Evolutionary conservation across 176 grass and related monocot genomes (phyloP), one percentile per base, ranked within the genome.

Genomic region (Carex cristatella): DNA sequence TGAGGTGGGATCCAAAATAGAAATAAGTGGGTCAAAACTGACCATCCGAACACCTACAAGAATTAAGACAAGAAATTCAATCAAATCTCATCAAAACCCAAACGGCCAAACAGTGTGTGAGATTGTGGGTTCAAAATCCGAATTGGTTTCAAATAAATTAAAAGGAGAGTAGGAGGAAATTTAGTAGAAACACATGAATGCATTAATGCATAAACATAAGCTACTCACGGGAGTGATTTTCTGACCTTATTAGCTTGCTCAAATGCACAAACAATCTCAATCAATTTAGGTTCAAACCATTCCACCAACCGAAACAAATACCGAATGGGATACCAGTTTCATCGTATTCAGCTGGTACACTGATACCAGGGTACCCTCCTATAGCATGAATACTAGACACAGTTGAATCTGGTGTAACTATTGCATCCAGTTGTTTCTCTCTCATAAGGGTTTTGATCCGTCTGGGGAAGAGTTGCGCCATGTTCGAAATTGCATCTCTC

Each of bases 211-310:
- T 23, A 23, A 23, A 23, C 23, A 23, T 23, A 23, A 23, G 23
- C 23, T 23, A 23, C 23, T 23, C 23, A 23, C 23, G 23, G 23
- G 23, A 23, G 23, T 48, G 48, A 4, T 61, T 87, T 88, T 27
- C 93, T 80, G 4, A 88, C 83, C 38, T 69, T 65, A 4, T 80
- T 95, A 40, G 49, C 90, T n/a, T 92, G 90, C 77, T 95, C 93
- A 68, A 95, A 89, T 1, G 85, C 79, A 40, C 89, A 95, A 1
- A 85, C 83, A 23, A 95, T 89, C 83, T 95, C 88, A 40, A 91
- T 92, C 3, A 95, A 48, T 71, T 81, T 87, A 1, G 90, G 88
- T 30, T 94, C 93, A 15, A 72, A 91, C 93, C 87, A 30, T 87
- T 89, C 7, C 92, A 61, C 4, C 90, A 90, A 3, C 90, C 85